Evolutionary conservation across 179 eudicot species (phyloP).

Genomic region (Beta corolliflora): DNA sequence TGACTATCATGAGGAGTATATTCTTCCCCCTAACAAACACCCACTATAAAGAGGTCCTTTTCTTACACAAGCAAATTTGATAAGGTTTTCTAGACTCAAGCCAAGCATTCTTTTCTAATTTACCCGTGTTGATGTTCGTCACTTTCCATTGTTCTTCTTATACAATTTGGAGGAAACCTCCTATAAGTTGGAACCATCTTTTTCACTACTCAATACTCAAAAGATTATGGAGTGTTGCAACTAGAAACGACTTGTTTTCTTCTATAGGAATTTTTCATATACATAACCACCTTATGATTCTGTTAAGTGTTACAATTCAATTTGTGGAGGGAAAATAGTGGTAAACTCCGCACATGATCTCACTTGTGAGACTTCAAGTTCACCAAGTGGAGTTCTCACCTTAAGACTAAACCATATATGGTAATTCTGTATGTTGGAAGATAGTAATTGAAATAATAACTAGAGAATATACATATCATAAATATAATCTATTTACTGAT

Average conservation of each 20-base stretch:
- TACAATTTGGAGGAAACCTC: neutral
- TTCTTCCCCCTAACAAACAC: neutral
- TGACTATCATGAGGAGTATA: too few species aligned
- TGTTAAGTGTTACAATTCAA: neutral
- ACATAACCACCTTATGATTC: constrained; percentile 17
- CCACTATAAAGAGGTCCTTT: neutral
- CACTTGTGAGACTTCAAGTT: too few species aligned
- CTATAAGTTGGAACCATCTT: neutral
- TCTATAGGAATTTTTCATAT: neutral
- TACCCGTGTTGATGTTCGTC: neutral
- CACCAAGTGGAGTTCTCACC: too few species aligned
- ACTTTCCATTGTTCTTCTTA: neutral
- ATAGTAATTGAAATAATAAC: too few species aligned
- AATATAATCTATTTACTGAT: too few species aligned
- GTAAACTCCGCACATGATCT: too few species aligned
- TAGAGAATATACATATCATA: too few species aligned
- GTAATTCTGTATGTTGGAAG: too few species aligned
- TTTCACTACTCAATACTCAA: neutral
- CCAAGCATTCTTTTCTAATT: neutral
- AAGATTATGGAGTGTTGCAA: neutral
- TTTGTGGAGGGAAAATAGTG: too few species aligned
- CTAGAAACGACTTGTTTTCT: constrained; percentile 12
- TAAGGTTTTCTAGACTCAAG: neutral
- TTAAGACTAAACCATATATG: too few species aligned
- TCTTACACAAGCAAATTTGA: neutral